These are phyloP conservation scores for Pholiota molesta DNA, from an alignment of 768 basidiomycete species.

Conservation along the genomic window DNA sequence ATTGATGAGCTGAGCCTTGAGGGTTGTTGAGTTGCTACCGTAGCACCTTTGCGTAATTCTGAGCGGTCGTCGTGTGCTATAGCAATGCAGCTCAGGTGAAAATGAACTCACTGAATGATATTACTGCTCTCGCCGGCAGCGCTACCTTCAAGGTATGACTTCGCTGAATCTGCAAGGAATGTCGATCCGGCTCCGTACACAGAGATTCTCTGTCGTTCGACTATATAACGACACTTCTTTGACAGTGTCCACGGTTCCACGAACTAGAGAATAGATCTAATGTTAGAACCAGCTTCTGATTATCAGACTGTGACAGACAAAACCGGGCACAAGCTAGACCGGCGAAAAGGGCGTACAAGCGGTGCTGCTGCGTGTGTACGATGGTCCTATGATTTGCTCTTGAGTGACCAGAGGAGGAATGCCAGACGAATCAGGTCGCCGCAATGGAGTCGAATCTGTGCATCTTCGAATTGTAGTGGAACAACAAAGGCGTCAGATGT, in stretches of 20 bases:
- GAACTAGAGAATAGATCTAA: background rate
- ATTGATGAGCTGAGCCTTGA: background rate
- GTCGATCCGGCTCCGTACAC: background rate
- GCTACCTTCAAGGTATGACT: background rate
- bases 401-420: background rate
- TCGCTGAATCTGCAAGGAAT: background rate
- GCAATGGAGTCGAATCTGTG: too few species aligned
- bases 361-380: background rate
- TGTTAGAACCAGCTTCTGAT: background rate
- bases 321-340: background rate
- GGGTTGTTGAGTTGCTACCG: background rate
- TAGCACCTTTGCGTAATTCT: background rate
- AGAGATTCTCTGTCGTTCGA: background rate
- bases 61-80: background rate
- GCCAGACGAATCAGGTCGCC: too few species aligned
- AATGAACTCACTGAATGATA: background rate
- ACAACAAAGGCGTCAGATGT: too few species aligned
- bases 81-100: background rate
- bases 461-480: too few species aligned
- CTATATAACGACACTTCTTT: too few species aligned
- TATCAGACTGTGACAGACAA: background rate
- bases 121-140: background rate
- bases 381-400: background rate
- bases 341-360: background rate
- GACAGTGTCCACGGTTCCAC: conserved; percentile 1